Evolutionary conservation across 139 green algal genomes (phyloP).

Genomic region (Picochlorum sp.): DNA sequence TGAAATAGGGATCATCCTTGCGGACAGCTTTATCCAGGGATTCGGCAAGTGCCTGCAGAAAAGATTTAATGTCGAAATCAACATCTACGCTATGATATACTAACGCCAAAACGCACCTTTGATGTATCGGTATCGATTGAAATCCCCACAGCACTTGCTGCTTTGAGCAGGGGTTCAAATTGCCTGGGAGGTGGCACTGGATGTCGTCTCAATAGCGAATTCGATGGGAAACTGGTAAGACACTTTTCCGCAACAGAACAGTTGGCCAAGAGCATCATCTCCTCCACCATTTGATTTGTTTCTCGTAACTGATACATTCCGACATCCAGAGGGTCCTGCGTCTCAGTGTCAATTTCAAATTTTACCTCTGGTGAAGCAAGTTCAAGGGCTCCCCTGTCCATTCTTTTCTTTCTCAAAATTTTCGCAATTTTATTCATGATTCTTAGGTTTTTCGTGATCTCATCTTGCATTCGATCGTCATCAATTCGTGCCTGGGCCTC

Average conservation of each 20-base stretch:
- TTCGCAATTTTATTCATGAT: slow-evolving; percentile 63
- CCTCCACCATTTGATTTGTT: slow-evolving; percentile 96
- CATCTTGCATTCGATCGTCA: slow-evolving; percentile 58
- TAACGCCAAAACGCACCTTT: slow-evolving; percentile 13
- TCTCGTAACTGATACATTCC: slow-evolving; percentile 88
- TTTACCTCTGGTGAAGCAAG: slow-evolving; percentile 93
- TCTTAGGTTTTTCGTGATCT: slow-evolving; percentile 58
- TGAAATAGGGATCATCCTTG: slow-evolving; percentile 87
- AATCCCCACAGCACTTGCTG: slow-evolving; percentile 51
- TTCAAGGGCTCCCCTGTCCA: slow-evolving; percentile 71
- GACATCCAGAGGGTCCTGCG: slow-evolving; percentile 85
- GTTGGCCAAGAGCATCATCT: slow-evolving; percentile 98
- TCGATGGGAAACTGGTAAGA: slow-evolving; percentile 61
- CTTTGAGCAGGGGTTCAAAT: slow-evolving; percentile 62
- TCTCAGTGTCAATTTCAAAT: slow-evolving; percentile 87
- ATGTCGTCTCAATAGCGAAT: slow-evolving; percentile 74
- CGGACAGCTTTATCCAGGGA: slow-evolving; percentile 69
- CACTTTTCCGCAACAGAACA: slow-evolving; percentile 79
- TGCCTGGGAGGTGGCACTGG: slow-evolving; percentile 50
- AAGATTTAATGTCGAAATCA: too few species aligned
- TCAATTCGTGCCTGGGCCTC: slow-evolving; percentile 90
- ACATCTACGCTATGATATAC: too few species aligned
- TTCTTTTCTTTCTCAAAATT: slow-evolving; percentile 48
- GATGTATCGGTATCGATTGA: slow-evolving; percentile 49
- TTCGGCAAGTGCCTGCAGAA: slow-evolving; percentile 41